Percentiles rank a stretch among this genome's conserved stretches.
Evolutionary conservation across 306 rosid genomes (phyloP).

Genomic region (Rosa multiflora): DNA sequence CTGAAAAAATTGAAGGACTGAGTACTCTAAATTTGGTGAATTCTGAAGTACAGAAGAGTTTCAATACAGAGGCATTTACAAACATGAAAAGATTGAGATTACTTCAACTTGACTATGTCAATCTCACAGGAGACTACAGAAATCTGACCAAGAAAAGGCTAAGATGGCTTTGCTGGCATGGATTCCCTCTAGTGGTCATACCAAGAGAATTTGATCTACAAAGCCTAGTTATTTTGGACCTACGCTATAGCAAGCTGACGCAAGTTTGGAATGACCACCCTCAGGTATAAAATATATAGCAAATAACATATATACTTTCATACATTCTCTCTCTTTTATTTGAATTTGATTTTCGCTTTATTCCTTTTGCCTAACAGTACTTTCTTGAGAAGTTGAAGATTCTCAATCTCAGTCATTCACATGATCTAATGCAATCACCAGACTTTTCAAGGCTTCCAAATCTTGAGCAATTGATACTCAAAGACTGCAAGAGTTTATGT

Average conservation of each 20-base stretch:
- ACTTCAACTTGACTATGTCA: conserved; percentile 32
- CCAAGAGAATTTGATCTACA: conserved; percentile 11
- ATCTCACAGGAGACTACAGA: conserved; percentile 19
- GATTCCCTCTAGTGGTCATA: not conserved
- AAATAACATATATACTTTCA: too few species aligned
- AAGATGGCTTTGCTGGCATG: conserved; percentile 12
- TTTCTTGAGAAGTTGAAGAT: conserved; percentile 23
- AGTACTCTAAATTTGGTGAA: conserved; percentile 1
- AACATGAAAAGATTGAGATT: conserved; percentile 38
- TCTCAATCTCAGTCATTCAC: conserved; percentile 41
- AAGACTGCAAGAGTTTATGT: conserved; percentile 23
- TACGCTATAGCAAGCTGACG: conserved; percentile 33
- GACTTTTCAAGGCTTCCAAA: conserved; percentile 39
- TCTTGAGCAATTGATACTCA: conserved; percentile 35
- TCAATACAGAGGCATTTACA: conserved; percentile 30
- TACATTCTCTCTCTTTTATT: too few species aligned
- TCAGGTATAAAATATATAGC: conserved; percentile 25
- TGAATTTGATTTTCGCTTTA: not conserved
- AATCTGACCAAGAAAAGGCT: conserved; percentile 25
- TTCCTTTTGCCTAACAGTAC: conserved; percentile 4
- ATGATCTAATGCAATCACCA: conserved; percentile 25
- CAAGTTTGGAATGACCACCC: conserved; percentile 29
- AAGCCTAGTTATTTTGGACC: conserved; percentile 28
- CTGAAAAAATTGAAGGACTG: conserved; percentile 16
- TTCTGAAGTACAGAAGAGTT: not conserved